Percentiles rank a stretch among this genome's conserved stretches.
phyloP scores from a whole-genome alignment of 1,284 basidiomycete genomes.

The Afroboletus lepidellus region DNA sequence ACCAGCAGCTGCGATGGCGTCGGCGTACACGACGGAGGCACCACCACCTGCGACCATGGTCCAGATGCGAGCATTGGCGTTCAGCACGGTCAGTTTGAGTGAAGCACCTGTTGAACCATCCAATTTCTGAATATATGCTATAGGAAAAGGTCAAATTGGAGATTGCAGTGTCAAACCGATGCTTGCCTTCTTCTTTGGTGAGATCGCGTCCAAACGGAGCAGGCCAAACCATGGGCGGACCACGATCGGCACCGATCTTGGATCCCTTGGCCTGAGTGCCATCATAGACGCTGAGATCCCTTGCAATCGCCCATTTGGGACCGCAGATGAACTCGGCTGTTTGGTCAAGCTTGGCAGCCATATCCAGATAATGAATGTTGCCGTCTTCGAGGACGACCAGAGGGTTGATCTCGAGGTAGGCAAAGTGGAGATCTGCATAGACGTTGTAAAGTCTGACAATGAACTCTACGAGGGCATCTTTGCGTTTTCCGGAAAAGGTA shows the following conservation, averaged over 20 bases:
- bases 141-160: background rate
- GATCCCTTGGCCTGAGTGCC: constrained; percentile 37
- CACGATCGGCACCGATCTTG: constrained; percentile 82
- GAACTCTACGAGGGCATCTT: constrained; percentile 91
- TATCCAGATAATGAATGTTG: constrained; percentile 94
- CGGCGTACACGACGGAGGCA: constrained; percentile 85
- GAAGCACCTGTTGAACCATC: constrained; percentile 97
- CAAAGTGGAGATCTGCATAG: constrained; percentile 97
- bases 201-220: constrained; percentile 97
- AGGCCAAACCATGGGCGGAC: constrained; percentile 98
- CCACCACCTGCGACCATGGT: constrained; percentile 98
- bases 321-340: constrained; percentile 98
- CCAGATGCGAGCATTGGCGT: constrained; percentile 94
- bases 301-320: constrained; percentile 97
- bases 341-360: constrained; percentile 99
- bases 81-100: constrained; percentile 96
- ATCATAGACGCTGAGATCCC: constrained; percentile 81
- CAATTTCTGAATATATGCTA: constrained; percentile 96
- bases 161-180: accelerated
- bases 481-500: constrained; percentile 65
- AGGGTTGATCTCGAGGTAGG: constrained; percentile 99
- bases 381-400: constrained; percentile 90
- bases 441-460: constrained; percentile 94
- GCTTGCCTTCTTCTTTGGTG: constrained; percentile 84
- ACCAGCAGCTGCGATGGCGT: constrained; percentile 96